Conservation (phyloP, 2,329 filamentous ascomycete genomes). For the Alternaria infectoria region DNA sequence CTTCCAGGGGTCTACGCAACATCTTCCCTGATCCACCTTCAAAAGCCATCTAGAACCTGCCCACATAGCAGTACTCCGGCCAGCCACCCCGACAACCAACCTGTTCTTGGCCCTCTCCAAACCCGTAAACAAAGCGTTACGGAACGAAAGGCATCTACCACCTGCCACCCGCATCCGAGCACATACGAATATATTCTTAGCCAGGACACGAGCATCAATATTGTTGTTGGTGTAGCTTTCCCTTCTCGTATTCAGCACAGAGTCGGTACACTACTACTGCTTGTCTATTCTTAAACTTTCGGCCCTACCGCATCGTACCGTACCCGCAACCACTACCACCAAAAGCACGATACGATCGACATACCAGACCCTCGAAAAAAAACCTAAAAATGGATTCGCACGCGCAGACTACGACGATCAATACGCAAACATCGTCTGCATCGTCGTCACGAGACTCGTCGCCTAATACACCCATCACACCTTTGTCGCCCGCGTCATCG, state of each 20-base stretch:
- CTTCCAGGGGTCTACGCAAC: not conserved
- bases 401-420: not conserved
- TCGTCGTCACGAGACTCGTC: conserved; percentile 3
- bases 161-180: not conserved
- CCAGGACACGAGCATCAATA: not conserved
- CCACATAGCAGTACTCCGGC: not conserved
- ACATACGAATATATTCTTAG: not conserved
- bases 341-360: not conserved
- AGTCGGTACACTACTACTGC: not conserved
- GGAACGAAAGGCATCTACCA: not conserved
- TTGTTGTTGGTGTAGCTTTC: not conserved
- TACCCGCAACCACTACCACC: not conserved
- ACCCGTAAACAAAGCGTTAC: not conserved
- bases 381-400: conserved; percentile 3
- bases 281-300: not conserved
- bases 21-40: not conserved
- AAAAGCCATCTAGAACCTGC: not conserved
- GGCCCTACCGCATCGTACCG: not conserved
- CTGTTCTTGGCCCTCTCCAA: not conserved
- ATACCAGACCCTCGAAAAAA: not conserved
- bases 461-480: conserved; percentile 3
- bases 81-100: not conserved
- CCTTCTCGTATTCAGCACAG: not conserved
- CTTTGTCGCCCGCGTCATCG: conserved; percentile 10
- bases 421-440: not conserved